Percentiles rank a stretch among this genome's conserved stretches.
Conservation (phyloP, 2,329 filamentous ascomycete species). For the Phyllosticta capitalensis region DNA sequence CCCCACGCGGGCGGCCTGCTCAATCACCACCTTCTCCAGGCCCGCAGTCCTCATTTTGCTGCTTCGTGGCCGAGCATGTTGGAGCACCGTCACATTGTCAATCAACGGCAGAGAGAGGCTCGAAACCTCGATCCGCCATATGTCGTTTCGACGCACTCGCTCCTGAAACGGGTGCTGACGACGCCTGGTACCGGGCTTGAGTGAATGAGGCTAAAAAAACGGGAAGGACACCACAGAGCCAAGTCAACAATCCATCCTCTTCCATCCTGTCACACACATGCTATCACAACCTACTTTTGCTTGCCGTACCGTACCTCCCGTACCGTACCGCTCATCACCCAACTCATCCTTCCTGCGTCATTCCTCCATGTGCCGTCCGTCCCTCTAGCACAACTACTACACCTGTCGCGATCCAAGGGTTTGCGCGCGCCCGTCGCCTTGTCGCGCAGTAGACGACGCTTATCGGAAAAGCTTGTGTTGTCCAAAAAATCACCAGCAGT, state of each 20-base stretch:
- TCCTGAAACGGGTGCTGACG: constrained; percentile 10
- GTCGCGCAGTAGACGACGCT: too few relatives aligned
- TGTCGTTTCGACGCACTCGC: background rate
- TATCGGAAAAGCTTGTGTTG: background rate
- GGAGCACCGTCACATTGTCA: too few relatives aligned
- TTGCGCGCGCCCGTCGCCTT: too few relatives aligned
- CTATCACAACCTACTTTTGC: background rate
- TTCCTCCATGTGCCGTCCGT: background rate
- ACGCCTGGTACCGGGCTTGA: constrained; percentile 1
- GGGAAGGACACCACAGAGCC: too few relatives aligned
- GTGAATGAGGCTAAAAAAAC: too few relatives aligned
- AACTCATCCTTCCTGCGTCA: background rate
- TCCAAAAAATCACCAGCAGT: background rate
- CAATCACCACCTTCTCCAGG: background rate
- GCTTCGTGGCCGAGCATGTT: too few relatives aligned
- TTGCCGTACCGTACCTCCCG: background rate
- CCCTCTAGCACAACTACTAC: background rate
- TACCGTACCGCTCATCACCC: background rate
- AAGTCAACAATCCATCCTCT: too few relatives aligned
- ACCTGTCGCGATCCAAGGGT: background rate
- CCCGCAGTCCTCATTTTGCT: background rate
- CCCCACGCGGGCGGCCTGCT: background rate
- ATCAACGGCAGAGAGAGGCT: too few relatives aligned
- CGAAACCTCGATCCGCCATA: background rate
- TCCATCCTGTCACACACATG: background rate